These are phyloP conservation scores for Jackrogersella minutella DNA, from an alignment of 495 filamentous ascomycete genomes.

Conservation along the genomic window DNA sequence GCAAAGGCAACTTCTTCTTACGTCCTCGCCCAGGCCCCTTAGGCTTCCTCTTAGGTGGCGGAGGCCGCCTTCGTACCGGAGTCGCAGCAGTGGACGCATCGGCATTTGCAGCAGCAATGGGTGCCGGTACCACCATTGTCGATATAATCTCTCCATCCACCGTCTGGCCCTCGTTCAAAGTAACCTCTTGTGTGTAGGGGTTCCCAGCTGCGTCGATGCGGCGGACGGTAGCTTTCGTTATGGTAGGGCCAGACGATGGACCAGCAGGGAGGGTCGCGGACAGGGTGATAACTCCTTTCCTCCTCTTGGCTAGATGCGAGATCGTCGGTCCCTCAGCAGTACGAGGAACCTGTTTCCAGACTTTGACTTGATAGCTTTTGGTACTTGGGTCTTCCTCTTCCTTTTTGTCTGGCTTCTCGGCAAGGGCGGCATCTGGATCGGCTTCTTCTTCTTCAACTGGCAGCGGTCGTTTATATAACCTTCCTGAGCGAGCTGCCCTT, in stretches of 20 bases:
- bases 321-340: conserved; percentile 76
- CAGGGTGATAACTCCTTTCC: conserved; percentile 69
- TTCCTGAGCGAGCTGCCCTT: conserved; percentile 78
- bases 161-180: conserved; percentile 79
- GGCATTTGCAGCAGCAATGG: conserved; percentile 32
- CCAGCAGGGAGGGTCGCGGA: conserved; percentile 54
- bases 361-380: conserved; percentile 73
- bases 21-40: conserved; percentile 73
- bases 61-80: conserved; percentile 66
- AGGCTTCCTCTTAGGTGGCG: conserved; percentile 78
- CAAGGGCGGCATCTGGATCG: conserved; percentile 55
- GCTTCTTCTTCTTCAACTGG: conserved; percentile 62
- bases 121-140: conserved; percentile 58
- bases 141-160: conserved; percentile 81
- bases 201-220: conserved; percentile 80
- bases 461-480: conserved; percentile 66
- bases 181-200: conserved; percentile 79
- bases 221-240: conserved; percentile 80
- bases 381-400: conserved; percentile 61
- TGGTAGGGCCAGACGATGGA: conserved; percentile 54
- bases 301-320: conserved; percentile 86
- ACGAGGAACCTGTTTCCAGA: conserved; percentile 81
- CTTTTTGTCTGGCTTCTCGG: conserved; percentile 55
- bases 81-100: conserved; percentile 44
- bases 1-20: conserved; percentile 67